Evolutionary conservation across 2,329 filamentous ascomycete species (phyloP).

Genomic region (Trichoderma semiorbis): DNA sequence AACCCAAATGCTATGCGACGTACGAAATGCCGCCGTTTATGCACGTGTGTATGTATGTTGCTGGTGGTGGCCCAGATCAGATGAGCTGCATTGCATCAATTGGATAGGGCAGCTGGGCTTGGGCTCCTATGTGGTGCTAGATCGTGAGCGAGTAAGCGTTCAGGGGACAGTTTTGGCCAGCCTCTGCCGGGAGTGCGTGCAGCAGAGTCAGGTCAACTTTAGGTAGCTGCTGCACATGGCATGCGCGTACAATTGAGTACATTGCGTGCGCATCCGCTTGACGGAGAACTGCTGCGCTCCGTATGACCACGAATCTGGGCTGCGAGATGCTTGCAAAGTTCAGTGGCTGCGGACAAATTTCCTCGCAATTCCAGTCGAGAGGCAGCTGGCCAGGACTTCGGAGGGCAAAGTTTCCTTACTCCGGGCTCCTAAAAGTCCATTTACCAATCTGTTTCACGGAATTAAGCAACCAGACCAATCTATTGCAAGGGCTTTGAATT

Average conservation of each 20-base stretch:
- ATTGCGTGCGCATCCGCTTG: not conserved
- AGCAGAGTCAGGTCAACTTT: slow-evolving; percentile 4
- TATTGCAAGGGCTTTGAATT: not conserved
- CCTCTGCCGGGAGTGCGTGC: not conserved
- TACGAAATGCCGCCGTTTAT: not conserved
- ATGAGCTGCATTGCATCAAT: slow-evolving; percentile 6
- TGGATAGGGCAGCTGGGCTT: not conserved
- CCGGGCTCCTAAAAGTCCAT: not conserved
- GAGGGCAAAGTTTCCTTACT: not conserved
- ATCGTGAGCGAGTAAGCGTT: not conserved
- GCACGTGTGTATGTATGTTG: not conserved
- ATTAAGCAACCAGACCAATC: not conserved
- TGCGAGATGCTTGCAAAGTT: not conserved
- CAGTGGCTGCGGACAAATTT: not conserved
- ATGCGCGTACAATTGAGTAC: not conserved
- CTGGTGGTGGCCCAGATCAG: not conserved
- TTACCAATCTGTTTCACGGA: not conserved
- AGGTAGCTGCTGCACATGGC: not conserved
- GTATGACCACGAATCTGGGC: not conserved
- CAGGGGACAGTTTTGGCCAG: not conserved
- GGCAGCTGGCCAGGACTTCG: not conserved
- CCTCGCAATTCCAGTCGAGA: not conserved
- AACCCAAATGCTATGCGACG: not conserved
- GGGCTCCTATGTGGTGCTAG: not conserved
- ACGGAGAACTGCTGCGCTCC: not conserved